Base-by-base conservation (phyloP, 164 flowering plant species). In the Magnolia sinica region DNA sequence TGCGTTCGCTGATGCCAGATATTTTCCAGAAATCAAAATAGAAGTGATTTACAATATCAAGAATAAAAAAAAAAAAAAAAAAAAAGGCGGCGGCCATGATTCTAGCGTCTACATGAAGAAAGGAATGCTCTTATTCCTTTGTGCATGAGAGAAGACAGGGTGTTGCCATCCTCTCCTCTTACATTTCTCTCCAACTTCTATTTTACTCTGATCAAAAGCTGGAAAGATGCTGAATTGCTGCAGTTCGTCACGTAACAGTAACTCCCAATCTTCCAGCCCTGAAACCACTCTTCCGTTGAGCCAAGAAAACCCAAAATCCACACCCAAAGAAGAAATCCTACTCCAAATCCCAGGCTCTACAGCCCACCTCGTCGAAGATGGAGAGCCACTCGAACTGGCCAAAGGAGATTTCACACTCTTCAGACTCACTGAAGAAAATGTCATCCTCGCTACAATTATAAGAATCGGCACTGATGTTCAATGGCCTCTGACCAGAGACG, bases 401-500 rank as follows among this genome's bases (percentile, higher is more conserved):
- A 73, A 71, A 10, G 98, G 98, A 2, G 89, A 87, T 22, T 91
- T 92, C 86, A 75, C 69, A 16, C 73, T 93, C 6, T 11, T 76
- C 50, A 77, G 74, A 49, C 83, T 91, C 50, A 64, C 77, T 0
- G 91, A 92, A 7, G 86, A 82, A 2, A 78, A 86, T 37, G 79
- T 86, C 18, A 67, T 78, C 22, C 85, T 93, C 1, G 96, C 95
- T 1, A 89, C 89, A 1, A 73, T 84, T 10, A 50, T 92, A 2
- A 86, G 86, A 74, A 87, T 94, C n/a, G 96, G 96, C 0, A 85
- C 87, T 7, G 89, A 89, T 66, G 87, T 92, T 67, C 94, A 88
- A 52, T 96, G 99, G 99, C 99, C 99, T 8, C 78, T 96, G 72
- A 93, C 98, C 0, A 96, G 89, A 79, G 99, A 93, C 45, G 97